Conservation (phyloP, 768 basidiomycete species). For the Dentipellis fragilis region DNA sequence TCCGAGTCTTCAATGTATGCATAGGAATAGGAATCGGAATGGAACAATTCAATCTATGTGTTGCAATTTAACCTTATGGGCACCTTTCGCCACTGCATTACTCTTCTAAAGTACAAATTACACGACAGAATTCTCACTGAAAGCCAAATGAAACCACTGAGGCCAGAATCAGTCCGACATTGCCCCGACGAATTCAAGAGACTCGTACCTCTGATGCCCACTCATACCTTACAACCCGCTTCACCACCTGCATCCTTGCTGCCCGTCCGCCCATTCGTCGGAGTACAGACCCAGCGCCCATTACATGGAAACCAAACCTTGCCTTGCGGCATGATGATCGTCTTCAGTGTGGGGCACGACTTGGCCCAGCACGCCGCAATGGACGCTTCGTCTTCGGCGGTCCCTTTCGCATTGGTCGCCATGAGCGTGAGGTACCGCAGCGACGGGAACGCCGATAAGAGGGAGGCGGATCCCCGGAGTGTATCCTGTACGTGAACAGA, state of each 20-base stretch:
- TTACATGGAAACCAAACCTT: conserved; percentile 43
- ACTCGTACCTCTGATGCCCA: no score
- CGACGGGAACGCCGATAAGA: conserved; percentile 29
- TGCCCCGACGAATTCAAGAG: no score
- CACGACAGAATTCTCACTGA: no score
- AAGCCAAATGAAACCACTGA: no score
- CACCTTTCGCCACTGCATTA: no score
- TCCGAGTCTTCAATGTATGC: no score
- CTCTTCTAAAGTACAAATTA: no score
- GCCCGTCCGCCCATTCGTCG: not conserved
- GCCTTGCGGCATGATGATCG: conserved; percentile 56
- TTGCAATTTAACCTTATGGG: no score
- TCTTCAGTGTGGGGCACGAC: conserved; percentile 49
- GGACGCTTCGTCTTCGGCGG: conserved; percentile 31
- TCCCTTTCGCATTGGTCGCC: conserved; percentile 26
- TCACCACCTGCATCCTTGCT: not conserved
- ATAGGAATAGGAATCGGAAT: no score
- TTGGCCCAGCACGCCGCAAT: conserved; percentile 47
- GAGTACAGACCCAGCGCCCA: not conserved
- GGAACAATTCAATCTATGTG: no score
- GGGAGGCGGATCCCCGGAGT: conserved; percentile 29
- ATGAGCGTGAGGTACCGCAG: conserved; percentile 51
- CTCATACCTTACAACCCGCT: not conserved
- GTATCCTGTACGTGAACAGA: conserved; percentile 23
- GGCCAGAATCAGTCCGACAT: no score